phyloP scores from a whole-genome alignment of 2,329 filamentous ascomycete species.

The Aspergillus fumigatiaffinis region DNA sequence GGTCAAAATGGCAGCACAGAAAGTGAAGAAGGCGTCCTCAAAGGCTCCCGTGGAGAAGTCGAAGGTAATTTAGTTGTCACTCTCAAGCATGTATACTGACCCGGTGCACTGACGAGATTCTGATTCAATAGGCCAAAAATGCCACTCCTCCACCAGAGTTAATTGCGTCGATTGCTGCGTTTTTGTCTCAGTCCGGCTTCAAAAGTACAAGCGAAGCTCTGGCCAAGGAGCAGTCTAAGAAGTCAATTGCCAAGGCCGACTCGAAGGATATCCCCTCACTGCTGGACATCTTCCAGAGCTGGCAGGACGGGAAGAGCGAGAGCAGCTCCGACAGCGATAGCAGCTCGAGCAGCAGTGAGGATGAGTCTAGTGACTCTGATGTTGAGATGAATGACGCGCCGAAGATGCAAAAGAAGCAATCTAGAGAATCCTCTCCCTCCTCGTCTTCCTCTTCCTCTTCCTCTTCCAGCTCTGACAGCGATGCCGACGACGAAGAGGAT shows the following conservation, averaged over 20 bases:
- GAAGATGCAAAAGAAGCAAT: constrained; percentile 26
- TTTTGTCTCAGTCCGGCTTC: constrained; percentile 65
- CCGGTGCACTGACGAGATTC: constrained; percentile 7
- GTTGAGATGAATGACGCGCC: constrained; percentile 42
- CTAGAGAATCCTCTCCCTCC: constrained; percentile 26
- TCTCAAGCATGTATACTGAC: neutral
- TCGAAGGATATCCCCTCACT: constrained; percentile 34
- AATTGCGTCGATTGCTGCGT: constrained; percentile 62
- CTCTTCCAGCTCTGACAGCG: constrained; percentile 44
- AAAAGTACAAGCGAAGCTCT: constrained; percentile 59
- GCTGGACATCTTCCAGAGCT: constrained; percentile 37
- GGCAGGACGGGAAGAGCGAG: constrained; percentile 17
- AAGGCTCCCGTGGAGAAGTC: constrained; percentile 25
- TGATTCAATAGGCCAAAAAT: constrained; percentile 21
- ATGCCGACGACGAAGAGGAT: constrained; percentile 50
- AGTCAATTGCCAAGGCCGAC: constrained; percentile 19
- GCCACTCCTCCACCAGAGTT: constrained; percentile 52
- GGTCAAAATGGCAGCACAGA: constrained; percentile 25
- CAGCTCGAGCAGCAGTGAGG: constrained; percentile 31
- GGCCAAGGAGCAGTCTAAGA: constrained; percentile 53
- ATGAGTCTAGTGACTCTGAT: constrained; percentile 39
- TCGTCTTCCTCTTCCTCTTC: constrained; percentile 23
- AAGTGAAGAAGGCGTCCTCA: constrained; percentile 18
- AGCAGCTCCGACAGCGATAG: constrained; percentile 17
- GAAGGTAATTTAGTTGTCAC: constrained; percentile 7